Percentiles rank a stretch among this genome's conserved stretches.
Conservation (phyloP, 352 stramenopile species). For the Saprolegnia diclina region DNA sequence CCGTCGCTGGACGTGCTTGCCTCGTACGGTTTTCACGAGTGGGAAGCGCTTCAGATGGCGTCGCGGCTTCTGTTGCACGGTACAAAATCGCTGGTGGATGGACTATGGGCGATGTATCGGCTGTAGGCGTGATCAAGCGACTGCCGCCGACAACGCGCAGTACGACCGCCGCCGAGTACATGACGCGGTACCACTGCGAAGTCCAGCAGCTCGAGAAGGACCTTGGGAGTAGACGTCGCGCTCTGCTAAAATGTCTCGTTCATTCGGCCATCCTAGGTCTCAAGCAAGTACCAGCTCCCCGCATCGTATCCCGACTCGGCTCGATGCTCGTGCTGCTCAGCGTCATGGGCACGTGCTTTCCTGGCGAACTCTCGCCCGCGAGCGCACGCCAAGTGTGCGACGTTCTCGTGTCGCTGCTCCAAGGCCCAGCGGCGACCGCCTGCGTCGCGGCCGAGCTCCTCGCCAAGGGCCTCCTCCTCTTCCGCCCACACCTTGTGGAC, state of each 20-base stretch:
- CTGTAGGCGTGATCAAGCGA: conserved; percentile 57
- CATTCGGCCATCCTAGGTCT: conserved; percentile 34
- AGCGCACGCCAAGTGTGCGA: conserved; percentile 75
- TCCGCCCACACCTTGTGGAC: conserved; percentile 72
- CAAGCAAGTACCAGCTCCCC: background rate
- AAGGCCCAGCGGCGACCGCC: conserved; percentile 36
- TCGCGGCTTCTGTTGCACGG: conserved; percentile 58
- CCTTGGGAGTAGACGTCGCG: conserved; percentile 33
- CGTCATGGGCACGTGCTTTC: conserved; percentile 83
- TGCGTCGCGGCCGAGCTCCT: conserved; percentile 69
- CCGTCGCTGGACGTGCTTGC: conserved; percentile 67
- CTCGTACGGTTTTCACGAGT: conserved; percentile 66
- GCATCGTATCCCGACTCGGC: conserved; percentile 48
- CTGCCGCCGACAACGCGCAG: conserved; percentile 41
- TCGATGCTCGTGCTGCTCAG: conserved; percentile 73
- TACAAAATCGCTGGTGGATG: background rate
- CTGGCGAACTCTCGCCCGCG: conserved; percentile 69
- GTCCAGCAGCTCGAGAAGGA: conserved; percentile 66
- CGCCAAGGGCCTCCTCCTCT: conserved; percentile 79
- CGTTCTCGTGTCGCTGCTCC: conserved; percentile 60
- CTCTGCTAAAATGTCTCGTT: conserved; percentile 31
- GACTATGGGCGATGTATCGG: background rate
- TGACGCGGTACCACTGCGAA: conserved; percentile 72
- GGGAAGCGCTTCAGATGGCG: conserved; percentile 69
- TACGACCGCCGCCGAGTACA: conserved; percentile 62